phyloP scores from a whole-genome alignment of 148 eudicot genomes.

The Chenopodium album region DNA sequence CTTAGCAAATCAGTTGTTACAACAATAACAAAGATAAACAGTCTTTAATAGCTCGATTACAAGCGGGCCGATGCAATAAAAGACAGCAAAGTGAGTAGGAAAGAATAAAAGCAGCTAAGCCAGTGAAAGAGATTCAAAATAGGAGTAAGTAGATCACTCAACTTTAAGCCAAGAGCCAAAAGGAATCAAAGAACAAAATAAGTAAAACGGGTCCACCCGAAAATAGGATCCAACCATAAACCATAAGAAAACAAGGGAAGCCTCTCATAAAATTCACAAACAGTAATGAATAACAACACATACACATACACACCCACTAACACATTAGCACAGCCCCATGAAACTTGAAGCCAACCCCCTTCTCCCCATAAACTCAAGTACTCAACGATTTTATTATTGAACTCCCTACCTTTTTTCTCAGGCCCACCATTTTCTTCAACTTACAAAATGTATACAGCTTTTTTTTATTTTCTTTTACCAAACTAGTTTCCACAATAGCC shows the following conservation, averaged over 20 bases:
- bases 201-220: conserved; percentile 39
- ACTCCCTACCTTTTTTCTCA: conserved; percentile 2
- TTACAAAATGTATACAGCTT: conserved; percentile 10
- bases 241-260: conserved; percentile 40
- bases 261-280: conserved; percentile 41
- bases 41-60: background rate
- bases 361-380: conserved; percentile 25
- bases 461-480: background rate
- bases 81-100: background rate
- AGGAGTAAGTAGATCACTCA: conserved; percentile 6
- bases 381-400: conserved; percentile 27
- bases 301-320: conserved; percentile 35
- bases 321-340: conserved; percentile 25
- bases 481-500: conserved; percentile 33
- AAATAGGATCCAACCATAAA: conserved; percentile 47
- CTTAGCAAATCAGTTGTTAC: background rate
- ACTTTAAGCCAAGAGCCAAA: conserved; percentile 36
- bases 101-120: conserved; percentile 15
- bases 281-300: conserved; percentile 38
- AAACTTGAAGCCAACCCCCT: conserved; percentile 34
- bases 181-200: conserved; percentile 37
- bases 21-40: conserved; percentile 4
- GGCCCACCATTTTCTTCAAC: conserved; percentile 32
- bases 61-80: background rate
- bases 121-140: background rate